Evolutionary conservation across 1,284 basidiomycete genomes (phyloP).

Genomic region (Trichosporon inkin): DNA sequence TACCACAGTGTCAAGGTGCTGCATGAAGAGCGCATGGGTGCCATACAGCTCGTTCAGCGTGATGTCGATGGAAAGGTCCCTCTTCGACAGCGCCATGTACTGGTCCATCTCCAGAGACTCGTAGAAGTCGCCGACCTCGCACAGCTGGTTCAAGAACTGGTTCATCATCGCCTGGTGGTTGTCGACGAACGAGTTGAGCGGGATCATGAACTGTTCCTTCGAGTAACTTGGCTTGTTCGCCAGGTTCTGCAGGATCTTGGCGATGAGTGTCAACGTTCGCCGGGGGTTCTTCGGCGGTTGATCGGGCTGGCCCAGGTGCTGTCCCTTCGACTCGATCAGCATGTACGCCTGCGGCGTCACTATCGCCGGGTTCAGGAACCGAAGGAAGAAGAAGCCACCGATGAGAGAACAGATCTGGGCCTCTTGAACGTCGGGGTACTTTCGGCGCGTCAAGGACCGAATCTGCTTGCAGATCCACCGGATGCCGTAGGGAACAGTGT

Average conservation of each 20-base stretch:
- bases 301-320: neutral
- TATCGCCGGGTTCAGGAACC: slow-evolving; percentile 99
- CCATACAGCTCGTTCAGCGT: slow-evolving; percentile 99
- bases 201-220: slow-evolving; percentile 98
- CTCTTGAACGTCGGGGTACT: slow-evolving; percentile 96
- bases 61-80: slow-evolving; percentile 95
- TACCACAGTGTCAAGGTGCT: slow-evolving; percentile 91
- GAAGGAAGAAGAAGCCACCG: slow-evolving; percentile 98
- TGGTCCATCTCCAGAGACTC: slow-evolving; percentile 98
- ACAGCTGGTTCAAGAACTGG: slow-evolving; percentile 90
- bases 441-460: slow-evolving; percentile 88
- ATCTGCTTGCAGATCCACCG: slow-evolving; percentile 99
- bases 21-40: slow-evolving; percentile 88
- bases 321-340: slow-evolving; percentile 74
- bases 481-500: slow-evolving; percentile 96
- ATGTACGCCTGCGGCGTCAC: slow-evolving; percentile 99
- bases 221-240: slow-evolving; percentile 98
- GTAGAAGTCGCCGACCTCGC: slow-evolving; percentile 99
- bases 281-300: slow-evolving; percentile 96
- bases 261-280: slow-evolving; percentile 92
- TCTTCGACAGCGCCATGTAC: slow-evolving; percentile 99
- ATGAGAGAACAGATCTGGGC: slow-evolving; percentile 97
- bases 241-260: slow-evolving; percentile 98
- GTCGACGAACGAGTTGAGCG: slow-evolving; percentile 96
- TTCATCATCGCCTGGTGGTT: slow-evolving; percentile 97